A percentile compares a stretch with the other conserved stretches of the same genome.
phyloP scores from a whole-genome alignment of 1,284 basidiomycete genomes.

The Ceratobasidium sp. region DNA sequence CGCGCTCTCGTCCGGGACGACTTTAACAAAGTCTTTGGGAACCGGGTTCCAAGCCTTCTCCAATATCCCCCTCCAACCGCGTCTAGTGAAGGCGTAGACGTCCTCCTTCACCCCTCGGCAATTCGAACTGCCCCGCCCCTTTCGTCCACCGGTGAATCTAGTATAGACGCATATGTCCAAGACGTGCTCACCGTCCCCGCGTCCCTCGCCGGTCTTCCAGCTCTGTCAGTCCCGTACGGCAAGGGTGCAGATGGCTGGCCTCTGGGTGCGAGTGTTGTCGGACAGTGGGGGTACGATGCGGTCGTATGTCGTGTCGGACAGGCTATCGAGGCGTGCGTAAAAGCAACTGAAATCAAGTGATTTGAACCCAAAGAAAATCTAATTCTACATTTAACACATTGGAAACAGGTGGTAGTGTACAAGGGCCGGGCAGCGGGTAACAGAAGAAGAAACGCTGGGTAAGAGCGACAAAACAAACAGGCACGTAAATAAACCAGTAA shows the following conservation, averaged over 20 bases:
- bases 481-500: not conserved
- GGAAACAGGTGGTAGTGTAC: conserved; percentile 25
- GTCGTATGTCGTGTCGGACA: conserved; percentile 69
- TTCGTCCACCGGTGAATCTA: conserved; percentile 45
- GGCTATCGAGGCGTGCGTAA: conserved; percentile 56
- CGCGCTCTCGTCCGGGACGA: conserved; percentile 77
- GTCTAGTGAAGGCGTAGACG: conserved; percentile 66
- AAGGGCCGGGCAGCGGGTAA: not conserved
- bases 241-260: conserved; percentile 76
- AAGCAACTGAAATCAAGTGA: conserved; percentile 3
- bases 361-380: conserved; percentile 9
- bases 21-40: conserved; percentile 73
- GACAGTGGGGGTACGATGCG: conserved; percentile 90
- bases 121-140: conserved; percentile 80
- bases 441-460: not conserved
- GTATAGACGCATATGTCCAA: conserved; percentile 79
- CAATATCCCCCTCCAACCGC: conserved; percentile 40
- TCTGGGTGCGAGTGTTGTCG: conserved; percentile 84
- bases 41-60: conserved; percentile 62
- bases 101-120: conserved; percentile 85
- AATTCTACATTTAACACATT: conserved; percentile 31
- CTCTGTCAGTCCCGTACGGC: conserved; percentile 76
- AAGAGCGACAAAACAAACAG: not conserved
- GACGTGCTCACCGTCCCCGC: conserved; percentile 94
- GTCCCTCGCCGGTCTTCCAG: conserved; percentile 88